Evolutionary conservation across 2,329 filamentous ascomycete genomes (phyloP).

Genomic region (Stachybotrys echinatus): DNA sequence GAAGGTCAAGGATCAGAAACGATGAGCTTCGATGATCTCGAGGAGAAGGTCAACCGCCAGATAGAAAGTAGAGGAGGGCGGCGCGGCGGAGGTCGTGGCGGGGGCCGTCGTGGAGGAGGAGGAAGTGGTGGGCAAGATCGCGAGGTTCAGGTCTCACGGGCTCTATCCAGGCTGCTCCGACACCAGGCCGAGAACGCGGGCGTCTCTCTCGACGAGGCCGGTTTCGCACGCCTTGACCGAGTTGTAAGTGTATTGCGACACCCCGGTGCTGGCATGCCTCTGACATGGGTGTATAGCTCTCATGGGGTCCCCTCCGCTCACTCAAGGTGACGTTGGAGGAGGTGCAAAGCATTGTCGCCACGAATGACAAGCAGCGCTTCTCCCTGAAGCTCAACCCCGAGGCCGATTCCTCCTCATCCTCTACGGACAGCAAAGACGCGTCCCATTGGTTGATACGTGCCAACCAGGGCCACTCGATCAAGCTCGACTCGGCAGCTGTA

Average conservation of each 20-base stretch:
- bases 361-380: constrained; percentile 90
- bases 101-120: constrained; percentile 21
- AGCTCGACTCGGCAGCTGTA: constrained; percentile 63
- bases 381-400: constrained; percentile 56
- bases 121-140: constrained; percentile 28
- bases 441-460: constrained; percentile 82
- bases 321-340: constrained; percentile 73
- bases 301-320: constrained; percentile 55
- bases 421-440: constrained; percentile 38
- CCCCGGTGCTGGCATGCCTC: background rate
- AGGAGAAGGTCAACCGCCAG: background rate
- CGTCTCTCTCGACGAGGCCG: constrained; percentile 51
- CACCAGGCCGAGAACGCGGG: constrained; percentile 54
- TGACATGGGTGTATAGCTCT: constrained; percentile 31
- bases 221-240: constrained; percentile 51
- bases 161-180: constrained; percentile 47
- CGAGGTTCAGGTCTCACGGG: constrained; percentile 46
- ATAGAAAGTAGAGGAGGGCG: constrained; percentile 11
- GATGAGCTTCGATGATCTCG: background rate
- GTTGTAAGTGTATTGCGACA: constrained; percentile 47
- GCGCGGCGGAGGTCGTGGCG: constrained; percentile 12
- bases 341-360: constrained; percentile 61
- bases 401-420: constrained; percentile 14
- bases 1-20: background rate
- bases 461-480: constrained; percentile 90